Conservation (phyloP, 2,329 filamentous ascomycete species). For the Botrytis aclada region DNA sequence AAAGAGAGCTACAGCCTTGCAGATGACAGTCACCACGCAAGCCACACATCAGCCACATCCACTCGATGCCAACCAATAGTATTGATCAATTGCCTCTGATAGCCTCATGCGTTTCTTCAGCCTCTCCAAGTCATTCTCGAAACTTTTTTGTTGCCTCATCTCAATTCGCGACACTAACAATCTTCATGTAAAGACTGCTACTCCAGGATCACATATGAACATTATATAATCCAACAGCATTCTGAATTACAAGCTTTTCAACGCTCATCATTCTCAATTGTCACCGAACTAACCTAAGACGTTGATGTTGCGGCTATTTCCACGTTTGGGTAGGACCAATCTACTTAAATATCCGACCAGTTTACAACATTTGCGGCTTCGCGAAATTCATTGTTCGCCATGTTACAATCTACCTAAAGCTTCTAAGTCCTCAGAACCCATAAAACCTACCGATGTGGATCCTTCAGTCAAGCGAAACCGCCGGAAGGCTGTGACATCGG, state of each 20-base stretch:
- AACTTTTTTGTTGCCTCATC: background rate
- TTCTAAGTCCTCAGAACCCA: background rate
- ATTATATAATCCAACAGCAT: background rate
- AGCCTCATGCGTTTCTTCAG: background rate
- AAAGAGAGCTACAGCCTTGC: background rate
- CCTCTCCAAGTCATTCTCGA: background rate
- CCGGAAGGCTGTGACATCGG: background rate
- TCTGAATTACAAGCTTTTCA: background rate
- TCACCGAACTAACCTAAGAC: background rate
- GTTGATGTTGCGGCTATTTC: conserved; percentile 31
- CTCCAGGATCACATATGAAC: too few relatives aligned
- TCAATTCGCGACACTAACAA: background rate
- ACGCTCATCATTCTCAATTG: background rate
- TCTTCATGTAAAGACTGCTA: background rate
- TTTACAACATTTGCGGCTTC: background rate
- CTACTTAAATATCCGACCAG: conserved; percentile 8
- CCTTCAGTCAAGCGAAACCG: background rate
- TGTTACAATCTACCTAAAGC: background rate
- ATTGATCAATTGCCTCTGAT: background rate
- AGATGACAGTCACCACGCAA: background rate
- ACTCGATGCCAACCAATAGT: background rate
- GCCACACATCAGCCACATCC: background rate
- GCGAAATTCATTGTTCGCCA: background rate
- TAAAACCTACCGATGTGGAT: background rate
- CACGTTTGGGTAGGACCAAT: conserved; percentile 20